Evolutionary conservation across 1,139 yeast genomes (phyloP), one percentile per base, ranked within the genome.

Genomic region (Suhomyces bribrorum): DNA sequence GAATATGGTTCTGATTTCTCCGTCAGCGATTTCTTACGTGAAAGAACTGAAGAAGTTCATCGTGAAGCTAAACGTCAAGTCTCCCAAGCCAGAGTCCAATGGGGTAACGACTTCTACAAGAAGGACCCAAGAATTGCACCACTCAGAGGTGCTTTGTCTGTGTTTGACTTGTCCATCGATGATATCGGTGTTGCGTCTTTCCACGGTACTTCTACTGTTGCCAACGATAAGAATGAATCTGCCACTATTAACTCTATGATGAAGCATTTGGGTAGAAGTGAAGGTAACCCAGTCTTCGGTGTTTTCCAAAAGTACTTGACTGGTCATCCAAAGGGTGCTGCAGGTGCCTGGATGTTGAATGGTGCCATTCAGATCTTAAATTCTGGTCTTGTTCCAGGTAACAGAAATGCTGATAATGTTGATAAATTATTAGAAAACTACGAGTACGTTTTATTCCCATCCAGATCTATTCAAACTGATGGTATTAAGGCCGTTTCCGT

Each of bases 301-400:
- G 95, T 92, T 40, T 90, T 92, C 95, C 99, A 92, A 72, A 92
- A 92, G 72, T 92, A 80, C 81, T 80, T 92, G 61, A 92, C 99
- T 57, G 99, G 98, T 72, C 99, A 92, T 75, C 98, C 98, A 59
- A 92, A 92, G 85, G 99, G 98, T 80, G 98, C 98, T 55, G 99
- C 99, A 43, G 98, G 97, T 78, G 97, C 99, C 47, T 92, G 98
- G 98, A 92, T 94, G 98, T 75, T 92, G 78, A 94, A 92, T 68
- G 99, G 99, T 70, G 96, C 90, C 46, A 75, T 92, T 53, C 99
- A 92, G 75, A 84, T 90, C 52, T 76, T 92, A 64, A 85, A 87
- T 71, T 66, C 87, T 57, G 98, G 98, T 69, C 62, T 90, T 57
- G 96, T 92, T 56, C 99, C 99, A 53, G 99, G 99, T 68, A 92